phyloP scores from a whole-genome alignment of 768 basidiomycete genomes.

The Megacollybia marginata region DNA sequence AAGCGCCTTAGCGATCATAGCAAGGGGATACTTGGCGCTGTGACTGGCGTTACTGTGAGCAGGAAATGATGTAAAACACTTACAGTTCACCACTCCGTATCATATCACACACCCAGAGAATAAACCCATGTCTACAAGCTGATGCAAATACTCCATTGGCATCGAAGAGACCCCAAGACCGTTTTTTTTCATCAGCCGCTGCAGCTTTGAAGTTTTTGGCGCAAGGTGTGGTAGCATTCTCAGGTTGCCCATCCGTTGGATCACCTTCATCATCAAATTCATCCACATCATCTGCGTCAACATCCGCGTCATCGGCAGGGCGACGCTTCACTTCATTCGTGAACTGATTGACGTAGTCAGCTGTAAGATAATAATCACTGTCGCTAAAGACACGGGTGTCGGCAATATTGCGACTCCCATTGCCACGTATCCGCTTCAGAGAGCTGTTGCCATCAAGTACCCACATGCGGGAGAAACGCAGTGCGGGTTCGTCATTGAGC shows the following conservation, averaged over 20 bases:
- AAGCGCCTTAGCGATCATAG: slow-evolving; percentile 15
- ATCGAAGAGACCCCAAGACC: slow-evolving; percentile 26
- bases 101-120: slow-evolving; percentile 24
- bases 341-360: slow-evolving; percentile 19
- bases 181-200: slow-evolving; percentile 17
- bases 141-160: slow-evolving; percentile 30
- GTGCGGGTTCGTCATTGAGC: slow-evolving; percentile 21
- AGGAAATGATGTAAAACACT: slow-evolving; percentile 7
- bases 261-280: neutral
- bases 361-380: slow-evolving; percentile 18
- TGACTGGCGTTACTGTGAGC: neutral
- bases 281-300: slow-evolving; percentile 4
- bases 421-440: slow-evolving; percentile 18
- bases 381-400: slow-evolving; percentile 12
- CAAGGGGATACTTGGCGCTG: slow-evolving; percentile 22
- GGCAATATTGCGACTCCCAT: slow-evolving; percentile 8
- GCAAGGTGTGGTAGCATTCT: slow-evolving; percentile 6
- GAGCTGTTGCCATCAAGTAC: slow-evolving; percentile 29
- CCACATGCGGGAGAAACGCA: slow-evolving; percentile 15
- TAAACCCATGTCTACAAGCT: slow-evolving; percentile 26
- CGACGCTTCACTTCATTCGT: slow-evolving; percentile 19
- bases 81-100: slow-evolving; percentile 28
- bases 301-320: slow-evolving; percentile 8
- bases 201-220: slow-evolving; percentile 25
- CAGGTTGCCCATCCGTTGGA: neutral